Base-by-base conservation (phyloP, 208 protist genomes). In the Kentomonas sorsogonicus region DNA sequence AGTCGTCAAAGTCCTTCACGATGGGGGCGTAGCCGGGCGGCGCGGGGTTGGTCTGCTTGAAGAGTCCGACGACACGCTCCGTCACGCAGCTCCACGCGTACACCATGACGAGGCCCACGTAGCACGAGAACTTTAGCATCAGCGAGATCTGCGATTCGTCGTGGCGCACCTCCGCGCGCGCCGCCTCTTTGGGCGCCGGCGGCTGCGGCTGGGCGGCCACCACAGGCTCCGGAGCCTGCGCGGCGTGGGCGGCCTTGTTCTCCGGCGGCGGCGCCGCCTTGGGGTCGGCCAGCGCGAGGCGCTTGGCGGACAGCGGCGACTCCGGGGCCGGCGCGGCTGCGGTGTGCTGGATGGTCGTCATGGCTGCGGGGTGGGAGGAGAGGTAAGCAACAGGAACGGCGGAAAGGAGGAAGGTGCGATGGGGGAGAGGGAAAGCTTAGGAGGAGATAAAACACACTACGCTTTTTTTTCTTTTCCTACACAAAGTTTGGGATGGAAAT, bases 1-100 rank as follows among this genome's bases (percentile, higher is more conserved):
- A 97, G 66, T 91, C 71, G 56, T 99, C 96, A 60, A 98, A 97
- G 61, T 89, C 81, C 48, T 83, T 86, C 52, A 97, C 79, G n/a
- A 99, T 76, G 34, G 97, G 96, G n/a, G 94, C 93, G 66, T 98
- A 98, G 31, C 94, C 95, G 30, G 67, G 59, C 11, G n/a, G n/a
- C n/a, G n/a, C n/a, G n/a, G n/a, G n/a, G n/a, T n/a, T n/a, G n/a
- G n/a, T n/a, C n/a, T n/a, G n/a, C n/a, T n/a, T n/a, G n/a, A n/a
- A n/a, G n/a, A n/a, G n/a, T n/a, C n/a, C n/a, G n/a, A n/a, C n/a
- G n/a, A n/a, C n/a, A n/a, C n/a, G n/a, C n/a, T n/a, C n/a, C n/a
- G n/a, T n/a, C 25, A 82, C 38, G 30, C 79, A 53, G 27, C 69
- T 77, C 22, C 91, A 71, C 22, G 66, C 25, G n/a, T 78, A 31